Conservation (phyloP, 768 basidiomycete genomes). For the Chalciporus piperatus region DNA sequence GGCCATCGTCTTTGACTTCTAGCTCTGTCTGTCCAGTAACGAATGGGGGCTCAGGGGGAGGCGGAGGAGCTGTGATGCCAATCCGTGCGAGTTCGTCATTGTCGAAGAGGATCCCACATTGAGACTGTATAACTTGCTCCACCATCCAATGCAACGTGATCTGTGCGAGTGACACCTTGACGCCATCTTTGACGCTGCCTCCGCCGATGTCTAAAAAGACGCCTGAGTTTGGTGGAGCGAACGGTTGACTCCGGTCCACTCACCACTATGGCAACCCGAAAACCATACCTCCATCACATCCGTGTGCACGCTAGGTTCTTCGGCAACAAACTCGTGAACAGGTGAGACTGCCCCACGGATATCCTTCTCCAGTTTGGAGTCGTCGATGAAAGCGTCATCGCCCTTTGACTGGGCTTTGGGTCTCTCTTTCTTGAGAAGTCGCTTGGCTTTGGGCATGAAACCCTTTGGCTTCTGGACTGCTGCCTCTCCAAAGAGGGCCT, state of each 20-base stretch:
- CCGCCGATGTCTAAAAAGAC: conserved; percentile 63
- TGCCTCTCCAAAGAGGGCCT: neutral
- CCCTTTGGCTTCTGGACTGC: neutral
- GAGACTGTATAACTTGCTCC: conserved; percentile 53
- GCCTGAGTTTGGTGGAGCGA: neutral
- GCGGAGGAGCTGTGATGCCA: conserved; percentile 29
- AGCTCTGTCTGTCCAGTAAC: neutral
- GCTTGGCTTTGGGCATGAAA: neutral
- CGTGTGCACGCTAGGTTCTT: conserved; percentile 16
- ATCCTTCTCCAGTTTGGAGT: neutral
- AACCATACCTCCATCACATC: conserved; percentile 84
- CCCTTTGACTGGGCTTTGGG: neutral
- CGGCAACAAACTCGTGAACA: neutral
- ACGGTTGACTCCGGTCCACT: conserved; percentile 16
- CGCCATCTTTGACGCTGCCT: conserved; percentile 47
- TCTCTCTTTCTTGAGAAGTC: neutral
- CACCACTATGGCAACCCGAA: conserved; percentile 67
- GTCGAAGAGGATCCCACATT: conserved; percentile 63
- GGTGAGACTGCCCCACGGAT: neutral
- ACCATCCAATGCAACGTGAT: conserved; percentile 80
- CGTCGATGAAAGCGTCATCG: neutral
- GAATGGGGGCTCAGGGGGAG: conserved; percentile 10
- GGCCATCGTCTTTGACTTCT: neutral
- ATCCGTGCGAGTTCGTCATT: conserved; percentile 42
- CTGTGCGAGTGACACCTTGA: conserved; percentile 45